Conservation (phyloP, 306 rosid genomes). For the Chamaecrista fasciculata region DNA sequence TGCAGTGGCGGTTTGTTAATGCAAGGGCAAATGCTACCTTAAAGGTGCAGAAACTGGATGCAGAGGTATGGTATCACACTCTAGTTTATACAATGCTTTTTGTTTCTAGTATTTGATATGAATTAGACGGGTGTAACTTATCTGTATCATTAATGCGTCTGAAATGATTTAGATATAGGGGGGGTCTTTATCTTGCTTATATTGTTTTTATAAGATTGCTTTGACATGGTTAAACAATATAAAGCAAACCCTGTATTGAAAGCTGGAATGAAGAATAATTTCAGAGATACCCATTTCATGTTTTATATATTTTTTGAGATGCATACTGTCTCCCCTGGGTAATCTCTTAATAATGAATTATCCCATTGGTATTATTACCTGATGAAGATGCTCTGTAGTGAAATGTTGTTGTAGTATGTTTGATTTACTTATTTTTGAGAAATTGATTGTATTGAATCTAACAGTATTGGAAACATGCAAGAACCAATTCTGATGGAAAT, state of each 20-base stretch:
- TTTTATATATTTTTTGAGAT: conserved; percentile 8
- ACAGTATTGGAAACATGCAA: neutral
- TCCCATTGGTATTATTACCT: conserved; percentile 9
- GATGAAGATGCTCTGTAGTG: conserved; percentile 5
- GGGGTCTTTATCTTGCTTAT: conserved; percentile 4
- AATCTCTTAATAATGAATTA: conserved; percentile 12
- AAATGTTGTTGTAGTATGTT: conserved; percentile 1
- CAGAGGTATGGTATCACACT: conserved; percentile 69
- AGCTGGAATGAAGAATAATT: neutral
- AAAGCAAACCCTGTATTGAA: conserved; percentile 5
- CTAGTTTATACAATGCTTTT: neutral
- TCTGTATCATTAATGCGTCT: conserved; percentile 9
- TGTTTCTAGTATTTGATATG: conserved; percentile 17
- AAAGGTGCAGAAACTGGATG: conserved; percentile 76
- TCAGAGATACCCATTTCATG: neutral
- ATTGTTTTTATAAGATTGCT: conserved; percentile 12
- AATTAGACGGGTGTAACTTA: neutral
- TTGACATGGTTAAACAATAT: conserved; percentile 8
- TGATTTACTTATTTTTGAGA: neutral
- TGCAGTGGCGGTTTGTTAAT: conserved; percentile 97
- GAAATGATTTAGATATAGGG: conserved; percentile 17
- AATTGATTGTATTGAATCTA: neutral
- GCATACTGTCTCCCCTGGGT: neutral
- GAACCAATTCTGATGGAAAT: conserved; percentile 5
- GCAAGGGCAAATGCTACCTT: conserved; percentile 88